A percentile compares a stretch with the other conserved stretches of the same genome.
phyloP scores from a whole-genome alignment of 2,329 filamentous ascomycete species.

The Phyllachora maydis region DNA sequence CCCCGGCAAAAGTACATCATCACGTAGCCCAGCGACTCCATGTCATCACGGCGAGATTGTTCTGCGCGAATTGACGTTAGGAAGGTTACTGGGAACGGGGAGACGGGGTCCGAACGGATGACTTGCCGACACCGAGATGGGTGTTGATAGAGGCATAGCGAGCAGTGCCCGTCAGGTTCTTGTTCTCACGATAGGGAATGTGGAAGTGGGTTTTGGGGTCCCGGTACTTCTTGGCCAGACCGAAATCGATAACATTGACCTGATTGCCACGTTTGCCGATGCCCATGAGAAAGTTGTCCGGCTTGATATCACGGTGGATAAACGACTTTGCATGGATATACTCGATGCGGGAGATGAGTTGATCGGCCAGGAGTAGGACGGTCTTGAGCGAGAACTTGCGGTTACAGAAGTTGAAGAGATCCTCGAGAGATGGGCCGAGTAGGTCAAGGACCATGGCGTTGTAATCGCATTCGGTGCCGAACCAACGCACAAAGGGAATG shows the following conservation, averaged over 20 bases:
- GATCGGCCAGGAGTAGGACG: conserved; percentile 84
- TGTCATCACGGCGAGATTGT: conserved; percentile 96
- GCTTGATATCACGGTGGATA: conserved; percentile 99
- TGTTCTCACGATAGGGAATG: conserved; percentile 99
- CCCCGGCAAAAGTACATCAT: conserved; percentile 99
- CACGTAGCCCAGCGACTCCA: conserved; percentile 97
- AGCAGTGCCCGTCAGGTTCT: conserved; percentile 97
- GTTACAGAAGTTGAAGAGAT: conserved; percentile 99
- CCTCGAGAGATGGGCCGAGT: conserved; percentile 85
- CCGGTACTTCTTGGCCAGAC: conserved; percentile 97
- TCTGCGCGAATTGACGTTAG: conserved; percentile 33
- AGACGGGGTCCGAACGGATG: not conserved
- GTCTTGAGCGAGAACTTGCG: conserved; percentile 99
- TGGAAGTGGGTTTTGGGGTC: conserved; percentile 99
- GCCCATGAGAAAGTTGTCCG: conserved; percentile 98
- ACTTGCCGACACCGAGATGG: conserved; percentile 74
- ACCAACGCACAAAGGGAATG: conserved; percentile 98
- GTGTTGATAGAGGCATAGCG: conserved; percentile 99
- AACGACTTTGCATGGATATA: conserved; percentile 99
- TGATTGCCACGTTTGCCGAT: conserved; percentile 98
- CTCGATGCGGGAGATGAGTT: conserved; percentile 97
- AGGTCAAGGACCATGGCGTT: conserved; percentile 99
- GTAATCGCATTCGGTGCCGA: conserved; percentile 98
- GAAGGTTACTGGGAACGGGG: not conserved
- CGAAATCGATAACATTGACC: conserved; percentile 98